phyloP scores from a whole-genome alignment of 768 basidiomycete species.

The Rhodotorula diobovata region DNA sequence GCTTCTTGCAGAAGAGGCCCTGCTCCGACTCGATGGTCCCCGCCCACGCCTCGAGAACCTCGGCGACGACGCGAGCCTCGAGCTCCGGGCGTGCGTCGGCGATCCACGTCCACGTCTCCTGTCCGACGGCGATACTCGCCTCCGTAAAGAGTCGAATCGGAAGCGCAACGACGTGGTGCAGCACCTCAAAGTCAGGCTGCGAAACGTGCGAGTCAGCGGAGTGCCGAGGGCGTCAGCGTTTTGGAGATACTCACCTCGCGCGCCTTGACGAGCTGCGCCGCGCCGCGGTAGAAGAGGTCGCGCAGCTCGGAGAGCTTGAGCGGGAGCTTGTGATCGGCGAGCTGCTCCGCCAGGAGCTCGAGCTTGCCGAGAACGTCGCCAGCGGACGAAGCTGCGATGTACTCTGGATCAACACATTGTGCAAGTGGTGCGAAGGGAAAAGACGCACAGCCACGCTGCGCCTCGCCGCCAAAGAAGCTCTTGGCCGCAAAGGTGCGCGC shows the following conservation, averaged over 20 bases:
- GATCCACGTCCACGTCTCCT: conserved; percentile 95
- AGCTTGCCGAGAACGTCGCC: conserved; percentile 60
- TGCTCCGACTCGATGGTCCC: conserved; percentile 68
- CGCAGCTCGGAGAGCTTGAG: conserved; percentile 76
- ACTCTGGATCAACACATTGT: too few relatives aligned
- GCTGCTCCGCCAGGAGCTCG: conserved; percentile 61
- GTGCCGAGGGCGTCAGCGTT: not conserved
- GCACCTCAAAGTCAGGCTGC: conserved; percentile 76
- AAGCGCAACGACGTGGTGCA: conserved; percentile 78
- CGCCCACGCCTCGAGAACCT: conserved; percentile 82
- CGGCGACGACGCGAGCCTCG: conserved; percentile 77
- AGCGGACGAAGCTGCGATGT: not conserved
- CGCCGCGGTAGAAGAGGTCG: conserved; percentile 78
- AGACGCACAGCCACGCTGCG: conserved; percentile 14
- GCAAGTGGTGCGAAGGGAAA: not conserved
- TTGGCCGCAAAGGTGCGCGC: conserved; percentile 83
- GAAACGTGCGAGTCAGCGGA: not conserved
- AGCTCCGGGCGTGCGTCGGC: conserved; percentile 75
- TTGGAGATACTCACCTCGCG: conserved; percentile 53
- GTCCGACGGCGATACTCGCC: conserved; percentile 73
- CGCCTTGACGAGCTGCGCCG: conserved; percentile 68
- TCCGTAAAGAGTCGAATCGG: conserved; percentile 89
- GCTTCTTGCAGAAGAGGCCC: conserved; percentile 73
- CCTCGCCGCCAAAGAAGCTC: conserved; percentile 60
- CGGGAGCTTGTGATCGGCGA: conserved; percentile 63